These are phyloP conservation scores for Neopestalotiopsis sp. DNA, from an alignment of 2,329 filamentous ascomycete genomes.

Conservation along the genomic window DNA sequence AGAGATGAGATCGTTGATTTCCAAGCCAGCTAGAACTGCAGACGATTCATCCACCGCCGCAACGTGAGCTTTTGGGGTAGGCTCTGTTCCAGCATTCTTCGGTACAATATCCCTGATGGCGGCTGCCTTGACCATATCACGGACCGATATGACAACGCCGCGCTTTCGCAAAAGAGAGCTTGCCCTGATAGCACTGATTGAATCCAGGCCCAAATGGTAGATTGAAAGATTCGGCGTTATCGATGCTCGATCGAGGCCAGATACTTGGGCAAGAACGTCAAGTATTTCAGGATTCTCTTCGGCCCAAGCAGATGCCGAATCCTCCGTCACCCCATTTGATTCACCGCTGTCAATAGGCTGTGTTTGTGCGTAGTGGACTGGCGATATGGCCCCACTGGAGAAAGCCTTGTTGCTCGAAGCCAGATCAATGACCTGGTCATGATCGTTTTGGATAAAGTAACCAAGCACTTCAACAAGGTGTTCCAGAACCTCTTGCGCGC, in stretches of 20 bases:
- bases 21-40: slow-evolving; percentile 39
- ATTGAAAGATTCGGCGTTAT: slow-evolving; percentile 69
- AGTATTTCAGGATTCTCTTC: slow-evolving; percentile 42
- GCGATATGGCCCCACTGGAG: slow-evolving; percentile 69
- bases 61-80: background rate
- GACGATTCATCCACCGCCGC: background rate
- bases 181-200: slow-evolving; percentile 88
- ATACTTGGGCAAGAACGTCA: slow-evolving; percentile 59
- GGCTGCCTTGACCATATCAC: slow-evolving; percentile 70
- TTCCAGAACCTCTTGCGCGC: slow-evolving; percentile 56
- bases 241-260: slow-evolving; percentile 59
- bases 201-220: slow-evolving; percentile 88
- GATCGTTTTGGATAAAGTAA: slow-evolving; percentile 55
- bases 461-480: slow-evolving; percentile 64
- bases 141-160: slow-evolving; percentile 68
- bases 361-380: slow-evolving; percentile 34
- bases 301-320: background rate
- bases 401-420: slow-evolving; percentile 41
- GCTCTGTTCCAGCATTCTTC: background rate
- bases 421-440: slow-evolving; percentile 53
- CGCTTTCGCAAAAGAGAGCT: slow-evolving; percentile 70
- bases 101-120: slow-evolving; percentile 69
- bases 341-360: background rate
- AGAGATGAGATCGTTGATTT: slow-evolving; percentile 43
- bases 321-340: background rate